Conservation (phyloP, 129 eudicot genomes). For the Lonicera japonica region DNA sequence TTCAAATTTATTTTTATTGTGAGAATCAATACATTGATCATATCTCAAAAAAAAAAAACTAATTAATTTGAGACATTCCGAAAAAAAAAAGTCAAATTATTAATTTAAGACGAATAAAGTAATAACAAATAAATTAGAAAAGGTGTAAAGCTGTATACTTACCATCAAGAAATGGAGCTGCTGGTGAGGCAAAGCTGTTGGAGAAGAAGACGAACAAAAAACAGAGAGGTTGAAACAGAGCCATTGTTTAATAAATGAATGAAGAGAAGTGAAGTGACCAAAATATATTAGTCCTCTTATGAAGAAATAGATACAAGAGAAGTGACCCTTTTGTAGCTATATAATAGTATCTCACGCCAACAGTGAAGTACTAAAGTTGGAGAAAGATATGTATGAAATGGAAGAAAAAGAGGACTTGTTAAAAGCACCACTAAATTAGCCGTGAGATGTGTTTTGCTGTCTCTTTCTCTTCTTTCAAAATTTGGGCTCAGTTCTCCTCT, state of each 20-base stretch:
- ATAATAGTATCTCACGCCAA: too few species aligned
- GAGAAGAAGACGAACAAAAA: background rate
- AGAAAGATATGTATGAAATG: background rate
- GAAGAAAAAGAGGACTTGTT: background rate
- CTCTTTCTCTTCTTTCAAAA: background rate
- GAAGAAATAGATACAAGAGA: background rate
- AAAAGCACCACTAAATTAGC: slow-evolving; percentile 1
- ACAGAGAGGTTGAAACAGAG: background rate
- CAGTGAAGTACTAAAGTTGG: background rate
- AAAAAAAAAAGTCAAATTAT: slow-evolving; percentile 20
- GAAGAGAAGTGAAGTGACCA: background rate
- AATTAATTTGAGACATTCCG: slow-evolving; percentile 32
- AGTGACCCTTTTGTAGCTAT: too few species aligned
- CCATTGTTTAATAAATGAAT: background rate
- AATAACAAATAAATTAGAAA: background rate
- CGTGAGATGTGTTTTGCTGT: background rate
- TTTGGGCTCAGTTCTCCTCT: too few species aligned
- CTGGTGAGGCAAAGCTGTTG: background rate
- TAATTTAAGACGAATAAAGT: slow-evolving; percentile 12
- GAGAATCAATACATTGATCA: too few species aligned
- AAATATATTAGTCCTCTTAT: too few species aligned
- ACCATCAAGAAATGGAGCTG: slow-evolving; percentile 9
- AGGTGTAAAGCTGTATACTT: background rate
- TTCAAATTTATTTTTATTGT: too few species aligned
- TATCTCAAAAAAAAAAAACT: slow-evolving; percentile 16